Conservation (phyloP, 495 filamentous ascomycete genomes). For the Tuber borchii region DNA sequence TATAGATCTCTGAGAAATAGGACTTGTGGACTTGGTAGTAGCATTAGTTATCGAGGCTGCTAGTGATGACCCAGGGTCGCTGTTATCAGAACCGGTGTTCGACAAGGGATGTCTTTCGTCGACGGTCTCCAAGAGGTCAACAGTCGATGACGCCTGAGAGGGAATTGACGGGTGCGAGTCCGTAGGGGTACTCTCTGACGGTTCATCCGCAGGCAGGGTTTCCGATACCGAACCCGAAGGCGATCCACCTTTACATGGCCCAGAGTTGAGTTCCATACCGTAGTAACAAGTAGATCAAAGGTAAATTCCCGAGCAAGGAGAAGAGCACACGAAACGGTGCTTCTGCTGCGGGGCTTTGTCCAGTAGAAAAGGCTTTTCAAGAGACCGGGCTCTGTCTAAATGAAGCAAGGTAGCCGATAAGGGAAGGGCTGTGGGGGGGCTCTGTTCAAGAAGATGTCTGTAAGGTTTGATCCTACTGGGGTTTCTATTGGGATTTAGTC, state of each 20-base stretch:
- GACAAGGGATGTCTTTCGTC: conserved; percentile 29
- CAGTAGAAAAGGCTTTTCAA: not conserved
- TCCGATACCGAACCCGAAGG: not conserved
- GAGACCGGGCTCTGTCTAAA: not conserved
- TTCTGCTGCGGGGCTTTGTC: not conserved
- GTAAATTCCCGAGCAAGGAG: not conserved
- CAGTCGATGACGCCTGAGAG: conserved; percentile 23
- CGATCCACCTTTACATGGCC: not conserved
- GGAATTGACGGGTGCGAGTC: conserved; percentile 21
- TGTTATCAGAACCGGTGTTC: conserved; percentile 14
- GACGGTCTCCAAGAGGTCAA: conserved; percentile 24
- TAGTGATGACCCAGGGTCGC: conserved; percentile 13
- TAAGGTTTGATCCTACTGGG: not conserved
- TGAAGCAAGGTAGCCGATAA: not conserved
- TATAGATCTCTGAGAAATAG: conserved; percentile 30
- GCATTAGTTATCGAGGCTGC: conserved; percentile 8
- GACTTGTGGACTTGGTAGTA: conserved; percentile 23
- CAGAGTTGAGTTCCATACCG: not conserved
- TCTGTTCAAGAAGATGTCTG: not conserved
- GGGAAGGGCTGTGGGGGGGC: not conserved
- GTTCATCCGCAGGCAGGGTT: conserved; percentile 11
- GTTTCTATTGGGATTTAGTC: not conserved
- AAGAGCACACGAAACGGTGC: not conserved
- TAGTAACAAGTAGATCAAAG: not conserved
- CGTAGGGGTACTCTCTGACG: conserved; percentile 10